Percentiles rank a stretch among this genome's conserved stretches.
Evolutionary conservation across 2,329 filamentous ascomycete species (phyloP).

Genomic region (Furcasterigmium furcatum): DNA sequence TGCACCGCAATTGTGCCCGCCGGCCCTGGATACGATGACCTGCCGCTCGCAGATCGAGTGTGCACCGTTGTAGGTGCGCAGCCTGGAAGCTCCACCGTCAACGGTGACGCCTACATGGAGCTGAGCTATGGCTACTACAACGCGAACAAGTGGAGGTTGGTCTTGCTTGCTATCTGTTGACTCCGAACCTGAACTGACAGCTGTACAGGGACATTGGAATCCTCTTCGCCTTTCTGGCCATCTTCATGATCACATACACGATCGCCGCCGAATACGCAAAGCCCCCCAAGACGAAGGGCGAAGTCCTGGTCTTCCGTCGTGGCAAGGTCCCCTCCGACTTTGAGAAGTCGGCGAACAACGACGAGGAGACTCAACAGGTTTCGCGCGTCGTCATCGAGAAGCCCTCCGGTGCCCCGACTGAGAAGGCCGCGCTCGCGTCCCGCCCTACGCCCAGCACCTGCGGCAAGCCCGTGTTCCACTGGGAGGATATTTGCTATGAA

Average conservation of each 20-base stretch:
- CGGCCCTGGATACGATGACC: conserved; percentile 29
- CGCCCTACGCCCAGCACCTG: conserved; percentile 8
- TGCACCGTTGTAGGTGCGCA: conserved; percentile 42
- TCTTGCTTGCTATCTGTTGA: not conserved
- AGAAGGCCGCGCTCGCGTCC: not conserved
- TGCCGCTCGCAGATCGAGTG: conserved; percentile 32
- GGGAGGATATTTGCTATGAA: conserved; percentile 63
- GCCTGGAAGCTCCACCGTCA: conserved; percentile 35
- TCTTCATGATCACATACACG: conserved; percentile 61
- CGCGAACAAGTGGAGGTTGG: conserved; percentile 40
- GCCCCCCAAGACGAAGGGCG: conserved; percentile 68
- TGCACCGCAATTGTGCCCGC: conserved; percentile 46
- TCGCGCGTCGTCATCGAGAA: not conserved
- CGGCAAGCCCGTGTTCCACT: conserved; percentile 53
- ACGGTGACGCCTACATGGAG: conserved; percentile 40
- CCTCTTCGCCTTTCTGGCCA: conserved; percentile 58
- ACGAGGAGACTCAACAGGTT: conserved; percentile 6
- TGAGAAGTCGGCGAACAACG: not conserved
- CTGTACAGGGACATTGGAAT: conserved; percentile 66
- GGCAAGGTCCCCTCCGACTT: conserved; percentile 45
- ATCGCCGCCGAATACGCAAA: conserved; percentile 62
- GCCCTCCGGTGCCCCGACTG: not conserved
- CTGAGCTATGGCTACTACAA: conserved; percentile 38
- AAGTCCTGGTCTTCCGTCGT: conserved; percentile 61
- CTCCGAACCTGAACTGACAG: rapidly evolving